Conservation (phyloP, 2,329 filamentous ascomycete species). For the Fusarium austroafricanum region DNA sequence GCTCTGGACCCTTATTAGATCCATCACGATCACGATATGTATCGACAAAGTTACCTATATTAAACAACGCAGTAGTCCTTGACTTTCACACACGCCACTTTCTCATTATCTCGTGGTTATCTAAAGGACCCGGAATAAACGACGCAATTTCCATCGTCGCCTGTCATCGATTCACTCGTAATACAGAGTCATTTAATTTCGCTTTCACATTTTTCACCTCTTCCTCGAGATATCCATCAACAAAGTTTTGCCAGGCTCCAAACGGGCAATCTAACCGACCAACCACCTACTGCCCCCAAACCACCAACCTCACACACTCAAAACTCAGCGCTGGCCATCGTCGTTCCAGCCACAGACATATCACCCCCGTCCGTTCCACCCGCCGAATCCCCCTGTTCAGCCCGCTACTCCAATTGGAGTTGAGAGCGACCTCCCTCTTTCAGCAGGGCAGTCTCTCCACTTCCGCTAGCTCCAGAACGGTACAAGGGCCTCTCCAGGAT, state of each 20-base stretch:
- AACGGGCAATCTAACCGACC: slow-evolving; percentile 25
- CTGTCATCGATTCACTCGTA: slow-evolving; percentile 11
- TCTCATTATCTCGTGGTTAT: slow-evolving; percentile 6
- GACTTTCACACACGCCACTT: background rate
- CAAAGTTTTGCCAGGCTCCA: slow-evolving; percentile 16
- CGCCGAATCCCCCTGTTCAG: slow-evolving; percentile 22
- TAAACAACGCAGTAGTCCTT: slow-evolving; percentile 5
- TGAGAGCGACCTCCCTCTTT: slow-evolving; percentile 34
- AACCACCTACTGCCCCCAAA: slow-evolving; percentile 24
- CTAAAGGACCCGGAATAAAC: background rate
- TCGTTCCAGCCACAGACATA: slow-evolving; percentile 34
- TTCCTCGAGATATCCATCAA: slow-evolving; percentile 14
- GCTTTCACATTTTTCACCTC: background rate
- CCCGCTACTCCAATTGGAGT: slow-evolving; percentile 26
- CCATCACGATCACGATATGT: background rate
- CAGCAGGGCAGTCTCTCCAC: slow-evolving; percentile 23
- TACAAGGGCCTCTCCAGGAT: slow-evolving; percentile 30
- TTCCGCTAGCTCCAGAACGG: slow-evolving; percentile 17
- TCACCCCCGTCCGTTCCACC: slow-evolving; percentile 7
- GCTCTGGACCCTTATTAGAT: slow-evolving; percentile 8
- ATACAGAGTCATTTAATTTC: background rate
- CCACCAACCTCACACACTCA: slow-evolving; percentile 21
- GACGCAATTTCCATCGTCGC: background rate
- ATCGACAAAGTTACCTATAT: background rate
- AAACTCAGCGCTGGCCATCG: slow-evolving; percentile 13